Evolutionary conservation across 495 filamentous ascomycete genomes (phyloP).

Genomic region (Penicillium odoratum): DNA sequence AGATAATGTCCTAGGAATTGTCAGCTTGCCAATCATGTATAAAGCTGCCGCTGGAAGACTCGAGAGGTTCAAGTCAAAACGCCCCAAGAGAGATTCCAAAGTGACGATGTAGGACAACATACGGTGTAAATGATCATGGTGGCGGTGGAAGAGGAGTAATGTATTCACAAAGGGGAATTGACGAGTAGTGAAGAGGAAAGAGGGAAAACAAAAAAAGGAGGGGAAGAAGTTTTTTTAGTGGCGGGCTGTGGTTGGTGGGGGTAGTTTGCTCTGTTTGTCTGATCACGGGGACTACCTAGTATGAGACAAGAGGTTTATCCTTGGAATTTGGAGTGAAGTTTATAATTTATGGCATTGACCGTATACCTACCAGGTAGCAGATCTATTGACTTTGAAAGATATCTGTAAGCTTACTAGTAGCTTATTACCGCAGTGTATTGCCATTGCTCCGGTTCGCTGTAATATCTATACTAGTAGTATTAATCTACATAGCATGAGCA

Average conservation of each 20-base stretch:
- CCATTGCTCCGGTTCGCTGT: too few species aligned
- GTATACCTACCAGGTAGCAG: too few species aligned
- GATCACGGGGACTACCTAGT: slow-evolving; percentile 10
- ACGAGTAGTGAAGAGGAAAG: slow-evolving; percentile 19
- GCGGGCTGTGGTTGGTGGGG: slow-evolving; percentile 28
- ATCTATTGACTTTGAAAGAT: too few species aligned
- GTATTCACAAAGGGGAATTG: slow-evolving; percentile 20
- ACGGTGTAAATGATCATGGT: slow-evolving; percentile 94
- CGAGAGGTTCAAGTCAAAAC: too few species aligned
- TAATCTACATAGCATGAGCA: too few species aligned
- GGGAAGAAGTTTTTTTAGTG: slow-evolving; percentile 43
- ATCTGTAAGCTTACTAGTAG: too few species aligned
- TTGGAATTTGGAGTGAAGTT: too few species aligned
- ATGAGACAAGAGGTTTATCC: too few species aligned
- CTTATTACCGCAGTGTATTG: too few species aligned
- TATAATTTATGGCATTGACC: too few species aligned
- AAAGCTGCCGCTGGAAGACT: neutral
- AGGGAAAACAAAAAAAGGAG: slow-evolving; percentile 41
- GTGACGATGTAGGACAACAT: slow-evolving; percentile 22
- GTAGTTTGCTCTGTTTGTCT: slow-evolving; percentile 30
- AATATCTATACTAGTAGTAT: too few species aligned
- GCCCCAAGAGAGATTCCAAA: neutral
- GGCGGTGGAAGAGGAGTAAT: slow-evolving; percentile 30
- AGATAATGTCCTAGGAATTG: slow-evolving; percentile 72
- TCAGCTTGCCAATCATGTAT: slow-evolving; percentile 7